A percentile compares a stretch with the other conserved stretches of the same genome.
Conservation (phyloP, 305 asterid species). For the Fraxinus platypoda region DNA sequence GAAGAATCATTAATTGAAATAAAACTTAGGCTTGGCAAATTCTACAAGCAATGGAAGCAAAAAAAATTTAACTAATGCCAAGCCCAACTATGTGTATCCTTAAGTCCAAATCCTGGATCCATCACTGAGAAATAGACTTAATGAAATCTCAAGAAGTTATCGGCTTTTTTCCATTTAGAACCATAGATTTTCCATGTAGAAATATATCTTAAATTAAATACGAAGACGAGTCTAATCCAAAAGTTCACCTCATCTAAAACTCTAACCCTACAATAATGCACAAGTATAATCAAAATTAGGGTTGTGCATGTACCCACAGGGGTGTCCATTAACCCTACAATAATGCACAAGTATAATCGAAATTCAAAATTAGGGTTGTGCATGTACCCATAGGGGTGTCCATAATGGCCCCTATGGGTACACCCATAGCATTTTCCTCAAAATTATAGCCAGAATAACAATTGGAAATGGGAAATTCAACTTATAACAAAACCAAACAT, state of each 20-base stretch:
- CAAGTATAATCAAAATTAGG: neutral
- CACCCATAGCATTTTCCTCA: neutral
- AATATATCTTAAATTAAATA: neutral
- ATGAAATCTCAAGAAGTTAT: neutral
- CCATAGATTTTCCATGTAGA: neutral
- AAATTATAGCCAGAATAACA: neutral
- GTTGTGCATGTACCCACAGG: too few relatives aligned
- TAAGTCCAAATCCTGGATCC: neutral
- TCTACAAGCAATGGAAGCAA: neutral
- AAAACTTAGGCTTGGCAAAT: neutral
- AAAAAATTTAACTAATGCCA: neutral
- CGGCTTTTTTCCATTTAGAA: neutral
- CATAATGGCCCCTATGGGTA: too few relatives aligned
- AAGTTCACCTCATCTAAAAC: neutral
- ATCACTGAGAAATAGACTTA: neutral
- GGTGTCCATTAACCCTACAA: neutral
- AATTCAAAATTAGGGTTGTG: neutral
- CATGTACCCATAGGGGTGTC: too few relatives aligned
- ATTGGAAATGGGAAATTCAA: neutral
- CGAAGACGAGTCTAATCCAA: neutral
- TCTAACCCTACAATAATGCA: neutral
- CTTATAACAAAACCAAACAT: neutral
- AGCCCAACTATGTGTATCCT: neutral
- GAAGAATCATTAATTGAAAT: neutral
- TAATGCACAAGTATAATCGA: neutral